phyloP scores from a whole-genome alignment of 768 basidiomycete species.

The Lactarius sp. region DNA sequence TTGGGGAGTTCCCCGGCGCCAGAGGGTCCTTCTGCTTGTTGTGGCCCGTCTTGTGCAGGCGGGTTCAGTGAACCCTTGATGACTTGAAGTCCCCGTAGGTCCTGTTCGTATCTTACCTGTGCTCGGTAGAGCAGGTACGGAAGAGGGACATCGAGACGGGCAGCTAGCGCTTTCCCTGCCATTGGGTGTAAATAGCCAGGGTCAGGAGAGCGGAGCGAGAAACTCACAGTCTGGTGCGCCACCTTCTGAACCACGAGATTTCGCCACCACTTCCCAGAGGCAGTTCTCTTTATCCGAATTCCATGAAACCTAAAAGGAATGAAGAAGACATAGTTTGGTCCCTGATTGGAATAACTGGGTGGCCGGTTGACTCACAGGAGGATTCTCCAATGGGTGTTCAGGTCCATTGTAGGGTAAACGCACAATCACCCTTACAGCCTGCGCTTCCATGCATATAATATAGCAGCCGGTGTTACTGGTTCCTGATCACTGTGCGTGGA shows the following conservation, averaged over 20 bases:
- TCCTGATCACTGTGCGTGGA: neutral
- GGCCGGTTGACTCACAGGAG: conserved; percentile 47
- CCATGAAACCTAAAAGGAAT: conserved; percentile 67
- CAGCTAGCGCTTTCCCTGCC: conserved; percentile 78
- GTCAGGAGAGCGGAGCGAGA: neutral
- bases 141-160: conserved; percentile 73
- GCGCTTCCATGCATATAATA: conserved; percentile 16
- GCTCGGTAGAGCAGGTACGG: conserved; percentile 83
- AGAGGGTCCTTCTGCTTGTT: conserved; percentile 1
- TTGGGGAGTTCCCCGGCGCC: conserved; percentile 20
- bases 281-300: conserved; percentile 77
- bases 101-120: conserved; percentile 80
- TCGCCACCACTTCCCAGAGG: conserved; percentile 82
- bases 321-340: neutral
- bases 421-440: conserved; percentile 54
- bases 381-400: conserved; percentile 59
- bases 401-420: conserved; percentile 76
- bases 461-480: neutral
- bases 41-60: conserved; percentile 35
- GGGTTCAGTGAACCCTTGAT: conserved; percentile 60
- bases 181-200: neutral
- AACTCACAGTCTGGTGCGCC: conserved; percentile 75
- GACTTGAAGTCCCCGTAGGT: conserved; percentile 72
- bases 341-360: neutral
- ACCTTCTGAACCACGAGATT: conserved; percentile 66